Percentiles rank a stretch among this genome's conserved stretches.
Conservation (phyloP, 306 rosid species). For the Ammopiptanthus mongolicus region DNA sequence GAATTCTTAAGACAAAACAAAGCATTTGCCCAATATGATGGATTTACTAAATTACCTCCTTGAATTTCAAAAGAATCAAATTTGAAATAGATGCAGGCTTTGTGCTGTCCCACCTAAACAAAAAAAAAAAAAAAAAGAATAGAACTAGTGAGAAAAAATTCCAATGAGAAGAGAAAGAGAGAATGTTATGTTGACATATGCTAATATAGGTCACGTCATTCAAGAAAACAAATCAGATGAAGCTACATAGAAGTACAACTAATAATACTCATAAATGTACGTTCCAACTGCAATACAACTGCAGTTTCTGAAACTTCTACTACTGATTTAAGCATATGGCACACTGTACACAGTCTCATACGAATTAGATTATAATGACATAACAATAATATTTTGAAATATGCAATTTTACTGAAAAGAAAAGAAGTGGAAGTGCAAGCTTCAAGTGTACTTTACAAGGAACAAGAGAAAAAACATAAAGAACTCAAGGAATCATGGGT, state of each 20-base stretch:
- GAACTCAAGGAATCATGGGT: not conserved
- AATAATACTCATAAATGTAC: not conserved
- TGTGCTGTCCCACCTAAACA: constrained; percentile 70
- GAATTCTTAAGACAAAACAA: constrained; percentile 2
- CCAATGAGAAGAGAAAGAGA: not conserved
- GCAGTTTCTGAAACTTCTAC: not conserved
- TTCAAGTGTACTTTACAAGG: not conserved
- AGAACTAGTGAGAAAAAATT: constrained; percentile 12
- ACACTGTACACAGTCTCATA: not conserved
- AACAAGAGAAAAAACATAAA: not conserved
- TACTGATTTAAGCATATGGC: not conserved
- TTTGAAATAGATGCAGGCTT: constrained; percentile 77
- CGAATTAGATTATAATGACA: not conserved
- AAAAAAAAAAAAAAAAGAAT: not conserved
- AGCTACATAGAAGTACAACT: not conserved
- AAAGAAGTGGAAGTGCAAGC: not conserved
- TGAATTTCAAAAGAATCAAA: constrained; percentile 76
- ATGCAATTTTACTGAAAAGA: not conserved
- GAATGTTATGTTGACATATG: not conserved
- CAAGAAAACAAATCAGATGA: not conserved
- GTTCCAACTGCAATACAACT: not conserved
- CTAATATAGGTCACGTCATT: not conserved
- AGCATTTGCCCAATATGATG: constrained; percentile 5
- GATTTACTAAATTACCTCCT: constrained; percentile 53
- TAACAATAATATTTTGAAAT: not conserved